A percentile compares a stretch with the other conserved stretches of the same genome.
Conservation (phyloP, 176 grass and related monocot genomes). For the Paspalum notatum region DNA sequence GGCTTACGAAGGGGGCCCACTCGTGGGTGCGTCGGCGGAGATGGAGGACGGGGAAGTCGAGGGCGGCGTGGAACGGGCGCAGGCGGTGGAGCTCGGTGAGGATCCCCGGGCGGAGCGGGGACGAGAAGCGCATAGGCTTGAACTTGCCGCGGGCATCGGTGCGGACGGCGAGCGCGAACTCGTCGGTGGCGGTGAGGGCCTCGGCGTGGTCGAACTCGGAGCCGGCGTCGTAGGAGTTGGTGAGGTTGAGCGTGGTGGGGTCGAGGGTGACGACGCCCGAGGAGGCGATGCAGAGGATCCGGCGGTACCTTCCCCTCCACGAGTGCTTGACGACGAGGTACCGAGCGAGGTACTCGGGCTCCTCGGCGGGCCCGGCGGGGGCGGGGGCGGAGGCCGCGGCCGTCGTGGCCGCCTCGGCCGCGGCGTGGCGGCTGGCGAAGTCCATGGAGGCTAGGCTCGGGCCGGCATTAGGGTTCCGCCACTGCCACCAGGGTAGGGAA, state of each 20-base stretch:
- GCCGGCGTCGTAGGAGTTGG: constrained; percentile 81
- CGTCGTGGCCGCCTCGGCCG: constrained; percentile 38
- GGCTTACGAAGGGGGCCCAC: constrained; percentile 87
- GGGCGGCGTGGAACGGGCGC: constrained; percentile 46
- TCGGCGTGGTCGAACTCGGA: constrained; percentile 72
- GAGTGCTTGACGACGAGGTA: constrained; percentile 94
- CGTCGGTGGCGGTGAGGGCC: constrained; percentile 56
- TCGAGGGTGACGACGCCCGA: constrained; percentile 86
- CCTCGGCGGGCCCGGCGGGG: constrained; percentile 52
- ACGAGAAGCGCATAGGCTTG: constrained; percentile 84
- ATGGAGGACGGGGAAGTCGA: constrained; percentile 91
- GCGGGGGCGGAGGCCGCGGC: constrained; percentile 30
- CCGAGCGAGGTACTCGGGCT: constrained; percentile 90
- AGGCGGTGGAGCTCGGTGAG: constrained; percentile 90
- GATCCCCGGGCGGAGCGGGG: constrained; percentile 77
- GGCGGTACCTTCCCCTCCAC: constrained; percentile 88
- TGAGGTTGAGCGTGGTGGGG: constrained; percentile 71
- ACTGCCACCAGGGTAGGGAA: constrained; percentile 48
- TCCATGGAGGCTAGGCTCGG: constrained; percentile 87
- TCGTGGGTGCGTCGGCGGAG: constrained; percentile 78
- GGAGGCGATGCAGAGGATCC: constrained; percentile 84
- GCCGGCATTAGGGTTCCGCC: constrained; percentile 69
- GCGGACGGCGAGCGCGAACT: constrained; percentile 80
- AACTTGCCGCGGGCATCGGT: constrained; percentile 80
- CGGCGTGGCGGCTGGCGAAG: constrained; percentile 85